Base-by-base conservation (phyloP, 1,139 yeast species). In the Diutina mesorugosa region DNA sequence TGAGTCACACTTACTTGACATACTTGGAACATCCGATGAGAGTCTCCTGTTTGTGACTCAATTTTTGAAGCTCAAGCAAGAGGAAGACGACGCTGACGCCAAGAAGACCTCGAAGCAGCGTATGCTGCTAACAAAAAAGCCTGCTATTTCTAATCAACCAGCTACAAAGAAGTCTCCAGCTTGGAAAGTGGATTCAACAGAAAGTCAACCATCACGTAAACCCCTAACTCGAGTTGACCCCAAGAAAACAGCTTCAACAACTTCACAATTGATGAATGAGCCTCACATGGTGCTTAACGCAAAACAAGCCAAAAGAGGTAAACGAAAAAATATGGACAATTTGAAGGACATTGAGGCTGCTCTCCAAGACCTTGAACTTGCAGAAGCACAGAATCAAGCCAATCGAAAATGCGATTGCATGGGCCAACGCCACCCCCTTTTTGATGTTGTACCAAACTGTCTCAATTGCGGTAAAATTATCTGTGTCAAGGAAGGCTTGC, bases 381-480 rank as follows among this genome's bases (percentile, higher is more conserved):
- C 62, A 18, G 55, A 57, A 5, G 56, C 62, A 5, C 48, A 38
- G 35, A 55, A 48, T n/a, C 18, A 61, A 2, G 61, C 63, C 2
- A 59, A 59, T 38, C 65, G 76, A 32, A 63, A 61, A 6, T 95
- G 99, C 66, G 80, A 85, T 61, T 95, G 99, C 65, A 85, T 84
- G 80, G 93, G 88, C 0, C 82, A 87, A 1, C 74, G 87, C 58
- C 99, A 95, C 66, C 96, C 97, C 1, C 72, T 95, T 51, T 87
- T 90, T 62, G 95, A 88, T 58, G 78, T 88, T 58, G 93, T 95
- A 0, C 99, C 99, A 0, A 95, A 95, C 67, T 95, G 99, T 65
- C 71, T 93, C 52, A 84, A 86, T 58, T 95, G 99, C 69, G 99
- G 99, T 10, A 90, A 90, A 66, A 89, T 95, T 47, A 87, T 93